Evolutionary conservation across 2,329 filamentous ascomycete species (phyloP), one percentile per base, ranked within the genome.

Genomic region (Fusarium devonianum): DNA sequence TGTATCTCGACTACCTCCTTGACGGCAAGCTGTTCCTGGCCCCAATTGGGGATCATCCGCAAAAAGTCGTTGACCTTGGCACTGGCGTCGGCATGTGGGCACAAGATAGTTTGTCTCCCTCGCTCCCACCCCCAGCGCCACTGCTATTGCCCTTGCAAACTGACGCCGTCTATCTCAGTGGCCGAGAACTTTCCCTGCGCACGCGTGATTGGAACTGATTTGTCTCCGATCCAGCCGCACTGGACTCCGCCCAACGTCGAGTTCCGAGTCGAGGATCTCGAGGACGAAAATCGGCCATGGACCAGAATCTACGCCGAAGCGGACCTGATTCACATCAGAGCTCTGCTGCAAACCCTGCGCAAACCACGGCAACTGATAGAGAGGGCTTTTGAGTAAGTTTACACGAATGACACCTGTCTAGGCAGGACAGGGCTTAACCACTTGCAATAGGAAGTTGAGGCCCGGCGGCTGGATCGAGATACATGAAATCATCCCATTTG

Each of bases 11-110:
- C 29, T 75, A 83, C 40, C 61, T 80, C 8, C 64, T 79, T 6
- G 64, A 71, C 9, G 76, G 74, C 25, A 69, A 70, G 18, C 64
- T 78, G 9, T 75, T 71, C 45, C 47, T 76, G 1, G 71, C 78
- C 2, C 78, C 78, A 5, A 71, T 81, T 13, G 73, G 71, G 14
- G 62, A 71, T 17, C 64, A 69, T 16, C 76, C 76, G 3, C 77
- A 80, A 36, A 79, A 75, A 55, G 78, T 81, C 48, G 66, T 80
- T 25, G 77, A 81, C 49, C 61, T 80, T 12, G 78, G 78, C 18
- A 80, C 77, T 4, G 78, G 78, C 5, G 76, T 75, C 22, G 77
- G 77, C 19, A 73, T 82, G 30, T 86, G 83, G 83, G 81, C 82
- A 3, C 76, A 83, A 42, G 77, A 79, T 58, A 69, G 77, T 79